Conservation (phyloP, 345 rosid species). For the Citrus hindsii region DNA sequence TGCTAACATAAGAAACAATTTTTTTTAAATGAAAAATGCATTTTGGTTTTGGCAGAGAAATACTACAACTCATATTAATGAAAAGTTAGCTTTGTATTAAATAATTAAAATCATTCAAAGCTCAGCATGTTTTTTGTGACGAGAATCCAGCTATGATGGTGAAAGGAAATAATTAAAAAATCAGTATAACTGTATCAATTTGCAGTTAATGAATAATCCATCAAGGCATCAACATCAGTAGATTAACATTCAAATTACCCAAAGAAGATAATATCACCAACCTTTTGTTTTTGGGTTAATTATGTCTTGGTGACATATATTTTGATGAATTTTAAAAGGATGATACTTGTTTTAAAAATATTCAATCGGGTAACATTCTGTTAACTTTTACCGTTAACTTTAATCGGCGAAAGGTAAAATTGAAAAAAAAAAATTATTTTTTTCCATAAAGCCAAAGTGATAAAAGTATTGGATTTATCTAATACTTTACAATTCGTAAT, state of each 20-base stretch:
- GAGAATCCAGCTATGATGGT: not conserved
- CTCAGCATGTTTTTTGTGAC: not conserved
- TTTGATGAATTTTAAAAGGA: too few relatives aligned
- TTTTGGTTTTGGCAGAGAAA: not conserved
- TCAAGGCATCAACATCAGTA: not conserved
- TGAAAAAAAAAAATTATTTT: too few relatives aligned
- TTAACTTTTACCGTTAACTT: too few relatives aligned
- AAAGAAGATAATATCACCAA: not conserved
- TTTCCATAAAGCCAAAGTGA: too few relatives aligned
- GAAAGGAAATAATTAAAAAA: not conserved
- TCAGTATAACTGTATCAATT: too few relatives aligned
- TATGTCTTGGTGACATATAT: too few relatives aligned
- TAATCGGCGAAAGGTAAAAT: too few relatives aligned
- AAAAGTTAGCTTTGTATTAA: not conserved
- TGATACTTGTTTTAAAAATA: too few relatives aligned
- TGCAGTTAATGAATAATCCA: not conserved
- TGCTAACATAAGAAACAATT: not conserved
- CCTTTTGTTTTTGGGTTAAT: not conserved
- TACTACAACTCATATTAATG: not conserved
- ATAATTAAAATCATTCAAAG: not conserved
- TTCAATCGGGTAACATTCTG: fast-evolving
- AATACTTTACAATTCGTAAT: too few relatives aligned
- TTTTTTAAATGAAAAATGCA: not conserved
- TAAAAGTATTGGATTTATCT: too few relatives aligned
- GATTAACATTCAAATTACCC: not conserved